Evolutionary conservation across 208 protist genomes (phyloP).

Genomic region (Acanthamoeba rhysodes): DNA sequence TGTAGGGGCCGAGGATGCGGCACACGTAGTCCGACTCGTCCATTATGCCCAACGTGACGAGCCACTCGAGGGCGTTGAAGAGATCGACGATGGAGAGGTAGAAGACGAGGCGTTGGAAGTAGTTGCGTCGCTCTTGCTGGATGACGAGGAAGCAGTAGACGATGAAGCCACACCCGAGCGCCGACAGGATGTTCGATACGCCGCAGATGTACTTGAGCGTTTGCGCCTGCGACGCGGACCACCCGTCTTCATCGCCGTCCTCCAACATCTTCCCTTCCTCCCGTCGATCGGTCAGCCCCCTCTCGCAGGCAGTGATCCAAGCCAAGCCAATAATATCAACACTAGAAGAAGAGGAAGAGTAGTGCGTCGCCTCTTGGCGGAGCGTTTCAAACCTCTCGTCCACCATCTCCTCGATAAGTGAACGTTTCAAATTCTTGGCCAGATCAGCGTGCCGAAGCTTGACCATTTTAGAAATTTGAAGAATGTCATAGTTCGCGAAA

Average conservation of each 20-base stretch:
- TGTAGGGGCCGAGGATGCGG: constrained; percentile 49
- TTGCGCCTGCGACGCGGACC: neutral
- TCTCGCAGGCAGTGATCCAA: neutral
- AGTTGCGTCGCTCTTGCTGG: constrained; percentile 30
- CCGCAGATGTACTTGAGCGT: constrained; percentile 21
- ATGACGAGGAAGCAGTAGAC: constrained; percentile 70
- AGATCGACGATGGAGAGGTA: constrained; percentile 66
- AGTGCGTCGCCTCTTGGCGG: too few relatives aligned
- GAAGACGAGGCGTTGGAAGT: constrained; percentile 61
- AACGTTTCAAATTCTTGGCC: too few relatives aligned
- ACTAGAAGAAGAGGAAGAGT: too few relatives aligned
- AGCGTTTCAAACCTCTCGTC: too few relatives aligned
- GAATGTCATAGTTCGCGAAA: too few relatives aligned
- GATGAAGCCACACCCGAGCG: constrained; percentile 59
- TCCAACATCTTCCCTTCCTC: neutral
- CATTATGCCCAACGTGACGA: neutral
- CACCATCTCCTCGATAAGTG: too few relatives aligned
- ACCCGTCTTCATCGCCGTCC: neutral
- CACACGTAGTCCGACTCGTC: constrained; percentile 21
- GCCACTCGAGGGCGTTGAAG: constrained; percentile 63
- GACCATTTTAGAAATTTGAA: too few relatives aligned
- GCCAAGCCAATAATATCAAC: too few relatives aligned
- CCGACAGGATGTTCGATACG: constrained; percentile 18
- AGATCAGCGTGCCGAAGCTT: too few relatives aligned
- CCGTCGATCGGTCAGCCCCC: neutral